Percentiles rank a stretch among this genome's conserved stretches.
Conservation (phyloP, 129 eudicot species). For the Solidago caesia region DNA sequence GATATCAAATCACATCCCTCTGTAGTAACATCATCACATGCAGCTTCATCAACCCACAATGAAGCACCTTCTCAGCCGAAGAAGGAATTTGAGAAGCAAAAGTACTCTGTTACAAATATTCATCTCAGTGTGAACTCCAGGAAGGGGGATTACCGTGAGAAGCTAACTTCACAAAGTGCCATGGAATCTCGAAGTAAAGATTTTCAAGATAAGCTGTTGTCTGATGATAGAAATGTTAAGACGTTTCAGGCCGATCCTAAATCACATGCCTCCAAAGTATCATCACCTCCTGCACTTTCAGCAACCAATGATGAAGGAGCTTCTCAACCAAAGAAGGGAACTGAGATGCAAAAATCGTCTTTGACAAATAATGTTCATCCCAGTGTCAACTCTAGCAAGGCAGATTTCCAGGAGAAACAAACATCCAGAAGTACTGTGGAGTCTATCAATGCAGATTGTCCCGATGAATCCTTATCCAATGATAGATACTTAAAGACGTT, state of each 20-base stretch:
- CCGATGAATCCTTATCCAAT: conserved; percentile 40
- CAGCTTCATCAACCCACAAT: background rate
- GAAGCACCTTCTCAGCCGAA: background rate
- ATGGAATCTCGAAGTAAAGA: conserved; percentile 35
- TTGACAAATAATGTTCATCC: background rate
- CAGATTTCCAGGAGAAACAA: conserved; percentile 28
- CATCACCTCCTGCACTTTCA: conserved; percentile 15
- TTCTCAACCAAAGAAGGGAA: conserved; percentile 17
- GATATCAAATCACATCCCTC: conserved; percentile 42
- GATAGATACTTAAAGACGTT: conserved; percentile 34
- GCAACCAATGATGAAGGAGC: conserved; percentile 8
- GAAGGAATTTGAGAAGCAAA: conserved; percentile 17
- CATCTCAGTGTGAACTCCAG: conserved; percentile 31
- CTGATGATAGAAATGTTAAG: conserved; percentile 35
- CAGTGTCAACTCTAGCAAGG: conserved; percentile 31
- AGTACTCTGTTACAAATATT: conserved; percentile 10
- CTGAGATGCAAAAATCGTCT: conserved; percentile 9
- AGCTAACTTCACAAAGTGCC: conserved; percentile 22
- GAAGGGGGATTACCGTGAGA: conserved; percentile 26
- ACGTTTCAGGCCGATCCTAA: conserved; percentile 25
- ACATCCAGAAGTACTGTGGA: conserved; percentile 29
- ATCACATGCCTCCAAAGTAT: conserved; percentile 36
- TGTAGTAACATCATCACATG: conserved; percentile 19
- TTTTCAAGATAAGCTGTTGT: conserved; percentile 33
- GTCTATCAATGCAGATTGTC: conserved; percentile 32